Conservation (phyloP, 1,284 basidiomycete species). For the Caloboletus firmus region DNA sequence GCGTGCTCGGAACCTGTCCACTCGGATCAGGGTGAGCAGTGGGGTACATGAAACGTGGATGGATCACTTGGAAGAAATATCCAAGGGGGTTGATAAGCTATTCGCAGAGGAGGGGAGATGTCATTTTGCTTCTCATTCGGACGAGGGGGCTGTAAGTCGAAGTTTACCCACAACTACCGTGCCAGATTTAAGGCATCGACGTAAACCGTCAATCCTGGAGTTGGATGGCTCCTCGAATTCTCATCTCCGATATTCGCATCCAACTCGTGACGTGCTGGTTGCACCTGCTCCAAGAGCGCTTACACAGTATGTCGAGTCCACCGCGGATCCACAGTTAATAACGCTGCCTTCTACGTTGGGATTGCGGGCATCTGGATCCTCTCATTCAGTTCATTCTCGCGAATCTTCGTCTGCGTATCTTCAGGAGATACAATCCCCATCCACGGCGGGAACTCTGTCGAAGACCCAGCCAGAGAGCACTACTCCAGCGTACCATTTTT, state of each 20-base stretch:
- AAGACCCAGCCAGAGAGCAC: conserved; percentile 40
- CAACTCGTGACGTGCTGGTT: conserved; percentile 53
- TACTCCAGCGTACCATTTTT: conserved; percentile 58
- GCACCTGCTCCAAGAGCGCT: conserved; percentile 69
- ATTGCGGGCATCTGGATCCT: conserved; percentile 46
- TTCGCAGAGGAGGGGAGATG: conserved; percentile 35
- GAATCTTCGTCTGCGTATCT: background rate
- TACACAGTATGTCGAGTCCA: conserved; percentile 67
- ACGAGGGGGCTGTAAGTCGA: conserved; percentile 46
- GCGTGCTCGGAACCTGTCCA: conserved; percentile 50
- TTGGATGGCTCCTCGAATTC: conserved; percentile 32
- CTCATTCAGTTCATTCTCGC: conserved; percentile 32
- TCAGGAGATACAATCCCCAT: conserved; percentile 14
- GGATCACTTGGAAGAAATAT: conserved; percentile 66
- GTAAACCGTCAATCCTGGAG: conserved; percentile 52
- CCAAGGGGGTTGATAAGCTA: conserved; percentile 56
- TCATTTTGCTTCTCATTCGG: conserved; percentile 4
- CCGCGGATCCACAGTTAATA: conserved; percentile 51
- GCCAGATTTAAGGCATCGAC: conserved; percentile 35
- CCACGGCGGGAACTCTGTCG: conserved; percentile 25
- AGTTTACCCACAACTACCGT: conserved; percentile 49
- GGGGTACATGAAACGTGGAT: conserved; percentile 56
- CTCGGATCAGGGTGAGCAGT: conserved; percentile 46
- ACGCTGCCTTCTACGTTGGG: conserved; percentile 70
- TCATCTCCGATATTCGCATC: conserved; percentile 51